Conservation (phyloP, 257 asterid species). For the Solanum etuberosum region DNA sequence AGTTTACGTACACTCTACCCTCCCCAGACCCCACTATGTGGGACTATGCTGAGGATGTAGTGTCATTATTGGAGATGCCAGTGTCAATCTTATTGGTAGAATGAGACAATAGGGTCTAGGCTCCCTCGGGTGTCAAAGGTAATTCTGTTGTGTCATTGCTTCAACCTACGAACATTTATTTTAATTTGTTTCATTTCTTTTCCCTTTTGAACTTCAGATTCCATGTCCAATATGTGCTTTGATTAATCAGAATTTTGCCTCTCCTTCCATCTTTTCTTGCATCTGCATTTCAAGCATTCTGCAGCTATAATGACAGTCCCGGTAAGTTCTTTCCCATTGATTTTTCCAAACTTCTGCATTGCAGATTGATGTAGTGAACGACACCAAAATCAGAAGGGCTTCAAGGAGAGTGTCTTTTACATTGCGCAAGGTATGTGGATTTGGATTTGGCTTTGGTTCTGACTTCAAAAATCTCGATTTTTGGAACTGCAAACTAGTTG, state of each 20-base stretch:
- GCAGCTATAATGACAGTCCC: background rate
- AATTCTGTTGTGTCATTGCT: background rate
- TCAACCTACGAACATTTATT: background rate
- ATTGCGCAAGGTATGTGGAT: conserved; percentile 58
- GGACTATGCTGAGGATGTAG: background rate
- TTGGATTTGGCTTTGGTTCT: background rate
- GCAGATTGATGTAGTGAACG: conserved; percentile 80
- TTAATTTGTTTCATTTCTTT: background rate
- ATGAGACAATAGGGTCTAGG: background rate
- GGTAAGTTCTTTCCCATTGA: background rate
- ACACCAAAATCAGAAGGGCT: conserved; percentile 49
- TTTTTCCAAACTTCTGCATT: background rate
- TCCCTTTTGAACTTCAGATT: background rate
- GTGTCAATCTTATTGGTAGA: background rate
- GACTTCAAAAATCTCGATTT: background rate
- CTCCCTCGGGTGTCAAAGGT: background rate
- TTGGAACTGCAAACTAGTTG: background rate
- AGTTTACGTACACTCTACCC: no score
- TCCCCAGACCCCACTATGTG: no score
- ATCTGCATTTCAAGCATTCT: background rate
- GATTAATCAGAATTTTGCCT: background rate
- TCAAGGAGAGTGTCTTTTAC: conserved; percentile 89
- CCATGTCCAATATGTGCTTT: background rate
- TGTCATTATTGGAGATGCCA: background rate
- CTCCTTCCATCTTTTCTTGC: background rate